Base-by-base conservation (phyloP, 345 rosid species). In the Acer negundo region DNA sequence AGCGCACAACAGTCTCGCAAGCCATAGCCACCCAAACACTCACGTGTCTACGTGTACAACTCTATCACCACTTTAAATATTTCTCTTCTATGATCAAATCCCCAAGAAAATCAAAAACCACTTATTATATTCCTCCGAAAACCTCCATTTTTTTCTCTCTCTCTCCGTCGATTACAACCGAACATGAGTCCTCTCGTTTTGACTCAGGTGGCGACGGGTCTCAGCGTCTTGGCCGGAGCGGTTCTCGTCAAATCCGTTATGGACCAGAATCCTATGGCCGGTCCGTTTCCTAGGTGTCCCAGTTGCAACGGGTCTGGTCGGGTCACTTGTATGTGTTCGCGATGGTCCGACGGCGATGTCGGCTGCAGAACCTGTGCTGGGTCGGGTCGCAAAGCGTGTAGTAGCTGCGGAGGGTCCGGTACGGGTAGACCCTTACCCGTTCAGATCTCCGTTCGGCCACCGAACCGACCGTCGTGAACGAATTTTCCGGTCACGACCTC, bases 321-420 rank as follows among this genome's bases (percentile, higher is more conserved):
- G 72, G 90, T 95, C 77, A 20, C 86, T 1, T 95, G 99, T 55
- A 64, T 92, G 26, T 95, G 99, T 62, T 80, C 93, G 3, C 87
- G 95, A 1, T 95, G 99, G 99, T 93, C 99, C 46, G 99, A 95
- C 67, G 95, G 96, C 10, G 98, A 95, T 70, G 85, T 83, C 13
- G 99, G 99, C 0, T 95, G 99, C 83, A 86, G 97, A 62, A 88
- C 90, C 58, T 93, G 98, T 75, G 81, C 98, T 4, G 98, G 99
- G 67, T 95, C 99, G 4, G 97, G 99, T 70, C 93, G 95, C 49
- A 89, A 73, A 86, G 81, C 85, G 38, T 93, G 99, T 73, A 87
- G 76, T 79, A 95, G 91, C 81, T 95, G 99, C 63, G 99, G 98
- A 0, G 99, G 99, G 31, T 78, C 94, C 0, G 98, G 99, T 47